Percentiles rank a stretch among this genome's conserved stretches.
phyloP scores from a whole-genome alignment of 805 yeast genomes.

The Wickerhamomyces tratensis region DNA sequence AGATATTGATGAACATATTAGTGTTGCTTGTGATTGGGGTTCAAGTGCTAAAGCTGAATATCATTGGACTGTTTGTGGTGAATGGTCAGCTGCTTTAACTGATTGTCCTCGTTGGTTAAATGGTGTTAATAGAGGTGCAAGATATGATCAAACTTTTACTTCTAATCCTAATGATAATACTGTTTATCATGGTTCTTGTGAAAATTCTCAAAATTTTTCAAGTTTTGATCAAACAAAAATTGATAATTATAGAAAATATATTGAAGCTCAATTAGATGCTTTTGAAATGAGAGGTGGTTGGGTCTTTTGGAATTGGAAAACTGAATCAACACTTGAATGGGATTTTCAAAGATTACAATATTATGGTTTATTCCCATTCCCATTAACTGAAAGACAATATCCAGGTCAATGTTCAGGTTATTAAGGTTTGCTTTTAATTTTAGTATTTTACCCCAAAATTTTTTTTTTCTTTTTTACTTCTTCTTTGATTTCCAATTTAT shows the following conservation, averaged over 20 bases:
- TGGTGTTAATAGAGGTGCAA: constrained; percentile 77
- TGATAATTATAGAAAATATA: constrained; percentile 50
- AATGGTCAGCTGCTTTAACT: constrained; percentile 87
- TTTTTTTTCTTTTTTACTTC: not conserved
- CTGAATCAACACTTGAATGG: constrained; percentile 81
- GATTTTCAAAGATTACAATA: constrained; percentile 54
- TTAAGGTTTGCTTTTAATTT: not conserved
- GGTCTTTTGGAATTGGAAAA: constrained; percentile 93
- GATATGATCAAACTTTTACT: constrained; percentile 56
- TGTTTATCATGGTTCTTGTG: constrained; percentile 54
- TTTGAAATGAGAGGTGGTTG: constrained; percentile 71
- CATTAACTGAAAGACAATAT: constrained; percentile 56
- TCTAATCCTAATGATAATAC: constrained; percentile 24
- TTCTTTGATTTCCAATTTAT: too few relatives aligned
- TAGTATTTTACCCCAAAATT: not conserved
- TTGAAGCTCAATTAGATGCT: constrained; percentile 90
- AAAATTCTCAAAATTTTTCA: constrained; percentile 30
- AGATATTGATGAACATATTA: constrained; percentile 52
- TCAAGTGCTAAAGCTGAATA: constrained; percentile 33
- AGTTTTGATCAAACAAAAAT: constrained; percentile 55
- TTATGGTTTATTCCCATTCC: constrained; percentile 70
- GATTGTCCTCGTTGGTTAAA: constrained; percentile 87
- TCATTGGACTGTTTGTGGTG: constrained; percentile 78
- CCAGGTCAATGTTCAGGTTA: constrained; percentile 51
- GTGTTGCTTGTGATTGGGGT: constrained; percentile 43